phyloP scores from a whole-genome alignment of 2,329 filamentous ascomycete species.

The Trichoderma sp. region DNA sequence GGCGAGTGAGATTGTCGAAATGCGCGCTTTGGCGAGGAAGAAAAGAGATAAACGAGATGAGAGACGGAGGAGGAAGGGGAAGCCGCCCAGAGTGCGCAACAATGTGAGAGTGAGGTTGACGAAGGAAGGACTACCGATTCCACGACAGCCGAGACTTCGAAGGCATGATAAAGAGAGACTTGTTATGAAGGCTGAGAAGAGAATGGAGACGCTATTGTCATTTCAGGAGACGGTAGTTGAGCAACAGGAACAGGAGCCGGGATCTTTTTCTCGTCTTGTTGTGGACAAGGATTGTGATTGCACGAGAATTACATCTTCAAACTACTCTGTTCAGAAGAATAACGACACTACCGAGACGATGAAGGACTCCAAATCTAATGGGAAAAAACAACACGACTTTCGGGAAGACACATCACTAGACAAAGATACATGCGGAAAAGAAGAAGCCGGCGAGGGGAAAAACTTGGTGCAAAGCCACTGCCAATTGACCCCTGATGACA shows the following conservation, averaged over 20 bases:
- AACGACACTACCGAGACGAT: background rate
- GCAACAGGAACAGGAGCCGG: background rate
- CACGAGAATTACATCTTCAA: background rate
- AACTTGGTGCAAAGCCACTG: background rate
- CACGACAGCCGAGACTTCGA: background rate
- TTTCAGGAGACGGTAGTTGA: background rate
- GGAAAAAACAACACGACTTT: background rate
- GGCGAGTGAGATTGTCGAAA: background rate
- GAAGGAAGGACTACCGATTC: slow-evolving; percentile 5
- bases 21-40: background rate
- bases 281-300: background rate
- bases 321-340: background rate
- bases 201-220: background rate
- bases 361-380: background rate
- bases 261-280: too few relatives aligned
- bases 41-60: background rate
- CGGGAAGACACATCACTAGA: background rate
- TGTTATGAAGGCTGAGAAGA: background rate
- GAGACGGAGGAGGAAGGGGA: background rate
- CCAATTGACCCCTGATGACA: background rate
- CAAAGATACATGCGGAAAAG: background rate
- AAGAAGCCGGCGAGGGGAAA: background rate
- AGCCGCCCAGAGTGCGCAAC: background rate
- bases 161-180: background rate
- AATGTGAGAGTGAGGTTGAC: background rate